Evolutionary conservation across 371 early-diverging fungal species (phyloP), one percentile per base, ranked within the genome.

Genomic region (Rhizomucor pusillus): DNA sequence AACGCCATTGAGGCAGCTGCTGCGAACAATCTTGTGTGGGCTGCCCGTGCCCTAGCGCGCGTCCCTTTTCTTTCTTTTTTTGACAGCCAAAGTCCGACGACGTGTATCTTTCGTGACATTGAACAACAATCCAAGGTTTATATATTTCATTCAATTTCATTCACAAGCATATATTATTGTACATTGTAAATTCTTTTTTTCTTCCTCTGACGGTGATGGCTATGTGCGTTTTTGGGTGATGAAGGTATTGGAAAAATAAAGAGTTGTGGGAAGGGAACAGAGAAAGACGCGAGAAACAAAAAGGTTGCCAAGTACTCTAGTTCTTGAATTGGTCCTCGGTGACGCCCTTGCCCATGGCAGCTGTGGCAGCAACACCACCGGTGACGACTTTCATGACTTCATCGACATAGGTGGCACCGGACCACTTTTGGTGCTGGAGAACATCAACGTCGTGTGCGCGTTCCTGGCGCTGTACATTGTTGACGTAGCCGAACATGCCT

Each of bases 281-380:
- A 12, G 11, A 16, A 14, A 41, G 5, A 16, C 11, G 11, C 5
- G 14, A 19, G 41, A 19, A 19, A 41, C 3, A 12, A 41, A 16
- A 19, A 41, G 14, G 11, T 5, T 41, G 3, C 3, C 19, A 16
- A 19, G 41, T 16, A 14, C 16, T 41, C 11, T 41, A 41, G 41
- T 41, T 41, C 46, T 55, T 55, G 33, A 92, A 92, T 73, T 92
- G 91, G 33, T 84, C 63, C 66, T 92, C 92, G 18, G 92, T 92
- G 45, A 89, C 92, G 62, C 92, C 97, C 50, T 86, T 81, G 58
- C 98, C 99, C 95, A 98, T 94, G 57, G 99, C 96, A n/a, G 97
- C 90, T 13, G 97, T 97, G 35, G 94, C 86, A 7, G 93, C 85
- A 35, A 96, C 90, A 70, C 97, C 99, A 56, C 97, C 97, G 10